Percentiles rank a stretch among this genome's conserved stretches.
Evolutionary conservation across 2,329 filamentous ascomycete genomes (phyloP).

Genomic region (Colletotrichum sp.): DNA sequence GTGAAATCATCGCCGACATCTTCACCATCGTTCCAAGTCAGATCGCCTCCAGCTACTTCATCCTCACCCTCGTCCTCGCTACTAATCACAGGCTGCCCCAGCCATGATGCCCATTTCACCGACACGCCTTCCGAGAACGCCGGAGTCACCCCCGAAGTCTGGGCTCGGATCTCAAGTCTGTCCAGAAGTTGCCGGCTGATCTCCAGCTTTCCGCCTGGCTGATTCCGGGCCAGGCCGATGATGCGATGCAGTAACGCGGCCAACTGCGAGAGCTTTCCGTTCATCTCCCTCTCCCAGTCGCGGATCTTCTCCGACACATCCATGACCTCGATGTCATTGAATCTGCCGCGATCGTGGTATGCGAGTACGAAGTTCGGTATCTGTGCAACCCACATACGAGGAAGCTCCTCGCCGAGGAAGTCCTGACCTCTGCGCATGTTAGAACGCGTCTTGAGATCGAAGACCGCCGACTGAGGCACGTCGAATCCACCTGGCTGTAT

Average conservation of each 20-base stretch:
- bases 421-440: no score
- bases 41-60: not conserved
- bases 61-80: not conserved
- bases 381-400: no score
- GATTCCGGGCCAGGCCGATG: not conserved
- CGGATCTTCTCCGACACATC: slow-evolving; percentile 25
- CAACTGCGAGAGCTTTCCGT: slow-evolving; percentile 33
- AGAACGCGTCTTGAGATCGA: no score
- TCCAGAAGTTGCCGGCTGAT: not conserved
- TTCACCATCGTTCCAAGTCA: not conserved
- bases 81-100: not conserved
- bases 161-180: not conserved
- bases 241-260: slow-evolving; percentile 26
- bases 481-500: no score
- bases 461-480: no score
- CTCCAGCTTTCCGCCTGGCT: slow-evolving; percentile 1
- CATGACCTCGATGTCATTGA: no score
- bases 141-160: not conserved
- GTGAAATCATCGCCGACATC: slow-evolving; percentile 10
- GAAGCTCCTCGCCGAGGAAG: no score
- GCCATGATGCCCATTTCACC: not conserved
- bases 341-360: no score
- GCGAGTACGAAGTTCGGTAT: no score
- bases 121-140: not conserved
- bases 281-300: slow-evolving; percentile 40